Percentiles rank a stretch among this genome's conserved stretches.
Evolutionary conservation across 1,139 yeast species (phyloP).

Genomic region (Eremothecium gossypii): DNA sequence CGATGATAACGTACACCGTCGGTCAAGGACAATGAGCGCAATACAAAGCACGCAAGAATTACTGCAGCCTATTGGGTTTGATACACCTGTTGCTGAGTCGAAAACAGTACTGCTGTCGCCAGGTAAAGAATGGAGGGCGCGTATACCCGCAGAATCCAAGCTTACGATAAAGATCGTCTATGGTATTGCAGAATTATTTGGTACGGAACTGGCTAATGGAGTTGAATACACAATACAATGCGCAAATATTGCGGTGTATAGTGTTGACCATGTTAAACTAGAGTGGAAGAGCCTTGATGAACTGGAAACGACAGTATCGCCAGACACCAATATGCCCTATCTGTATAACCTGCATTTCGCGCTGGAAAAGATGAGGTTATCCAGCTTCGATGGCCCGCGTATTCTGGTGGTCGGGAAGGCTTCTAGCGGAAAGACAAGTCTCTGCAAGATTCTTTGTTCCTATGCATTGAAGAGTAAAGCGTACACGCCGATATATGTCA

Average conservation of each 20-base stretch:
- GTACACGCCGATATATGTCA: conserved; percentile 61
- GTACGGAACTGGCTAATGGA: conserved; percentile 79
- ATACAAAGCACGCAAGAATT: neutral
- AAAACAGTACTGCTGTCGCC: conserved; percentile 29
- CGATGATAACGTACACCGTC: too few relatives aligned
- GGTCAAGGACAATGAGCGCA: too few relatives aligned
- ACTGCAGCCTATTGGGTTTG: conserved; percentile 1
- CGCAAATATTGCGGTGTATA: conserved; percentile 48
- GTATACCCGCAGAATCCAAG: conserved; percentile 50
- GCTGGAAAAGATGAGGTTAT: conserved; percentile 51
- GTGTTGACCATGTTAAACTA: conserved; percentile 49
- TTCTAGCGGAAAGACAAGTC: conserved; percentile 68
- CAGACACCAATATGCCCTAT: conserved; percentile 35
- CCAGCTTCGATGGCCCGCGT: conserved; percentile 45
- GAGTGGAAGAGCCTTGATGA: conserved; percentile 33
- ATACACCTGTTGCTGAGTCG: neutral
- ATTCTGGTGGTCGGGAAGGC: conserved; percentile 67
- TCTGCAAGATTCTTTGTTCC: conserved; percentile 59
- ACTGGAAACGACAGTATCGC: conserved; percentile 12
- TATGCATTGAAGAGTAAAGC: conserved; percentile 67
- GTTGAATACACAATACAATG: conserved; percentile 53
- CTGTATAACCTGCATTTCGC: conserved; percentile 62
- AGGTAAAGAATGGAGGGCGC: conserved; percentile 78
- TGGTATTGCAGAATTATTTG: conserved; percentile 86
- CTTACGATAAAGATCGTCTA: conserved; percentile 45